phyloP scores from a whole-genome alignment of 2,329 filamentous ascomycete genomes.

The Xylaria multiplex region DNA sequence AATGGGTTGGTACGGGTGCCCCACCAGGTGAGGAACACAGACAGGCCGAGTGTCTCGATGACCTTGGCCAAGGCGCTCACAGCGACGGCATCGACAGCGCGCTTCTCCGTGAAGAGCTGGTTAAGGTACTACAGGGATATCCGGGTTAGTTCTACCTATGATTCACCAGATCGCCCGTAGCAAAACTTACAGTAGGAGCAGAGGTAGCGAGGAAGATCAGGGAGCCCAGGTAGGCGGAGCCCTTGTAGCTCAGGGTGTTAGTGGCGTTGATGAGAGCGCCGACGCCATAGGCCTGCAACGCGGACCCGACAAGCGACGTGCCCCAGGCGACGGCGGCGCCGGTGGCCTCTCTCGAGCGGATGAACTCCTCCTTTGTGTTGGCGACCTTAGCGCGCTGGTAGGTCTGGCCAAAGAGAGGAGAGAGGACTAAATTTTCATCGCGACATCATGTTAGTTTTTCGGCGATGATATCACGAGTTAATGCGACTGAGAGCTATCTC shows the following conservation, averaged over 20 bases:
- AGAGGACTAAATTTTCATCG: constrained; percentile 65
- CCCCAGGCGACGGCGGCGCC: constrained; percentile 90
- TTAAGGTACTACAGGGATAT: constrained; percentile 74
- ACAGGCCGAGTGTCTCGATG: constrained; percentile 92
- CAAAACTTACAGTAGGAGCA: constrained; percentile 78
- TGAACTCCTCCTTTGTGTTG: constrained; percentile 96
- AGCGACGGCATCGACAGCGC: constrained; percentile 88
- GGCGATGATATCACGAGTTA: too few relatives aligned
- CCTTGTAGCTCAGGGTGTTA: constrained; percentile 95
- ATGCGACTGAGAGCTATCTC: too few relatives aligned
- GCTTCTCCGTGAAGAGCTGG: constrained; percentile 90
- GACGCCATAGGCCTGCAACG: constrained; percentile 88
- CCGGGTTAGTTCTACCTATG: neutral
- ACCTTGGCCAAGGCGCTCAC: constrained; percentile 85
- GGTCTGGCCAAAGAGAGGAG: constrained; percentile 91
- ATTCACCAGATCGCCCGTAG: neutral
- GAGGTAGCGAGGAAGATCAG: constrained; percentile 92
- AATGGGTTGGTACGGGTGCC: constrained; percentile 94
- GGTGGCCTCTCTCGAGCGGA: constrained; percentile 90
- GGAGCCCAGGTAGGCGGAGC: constrained; percentile 89
- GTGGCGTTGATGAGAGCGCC: constrained; percentile 94
- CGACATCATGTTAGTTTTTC: constrained; percentile 11
- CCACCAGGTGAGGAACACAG: constrained; percentile 96
- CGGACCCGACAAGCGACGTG: constrained; percentile 87
- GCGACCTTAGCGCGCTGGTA: constrained; percentile 91